phyloP scores from a whole-genome alignment of 352 stramenopile species.

The Peronospora tabacina region DNA sequence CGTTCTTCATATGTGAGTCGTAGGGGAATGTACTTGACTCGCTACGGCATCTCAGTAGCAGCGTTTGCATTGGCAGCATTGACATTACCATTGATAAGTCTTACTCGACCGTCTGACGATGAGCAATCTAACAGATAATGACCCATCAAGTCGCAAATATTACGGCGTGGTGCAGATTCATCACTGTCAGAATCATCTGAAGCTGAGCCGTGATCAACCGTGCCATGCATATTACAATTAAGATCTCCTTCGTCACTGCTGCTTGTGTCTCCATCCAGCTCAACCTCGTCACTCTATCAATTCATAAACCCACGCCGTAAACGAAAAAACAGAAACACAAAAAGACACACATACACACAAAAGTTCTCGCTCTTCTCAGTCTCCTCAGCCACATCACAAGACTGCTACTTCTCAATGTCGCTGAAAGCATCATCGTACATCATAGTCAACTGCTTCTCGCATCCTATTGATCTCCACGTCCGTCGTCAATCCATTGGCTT shows the following conservation, averaged over 20 bases:
- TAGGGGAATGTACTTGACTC: conserved; percentile 94
- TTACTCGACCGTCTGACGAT: conserved; percentile 25
- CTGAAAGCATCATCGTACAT: conserved; percentile 19
- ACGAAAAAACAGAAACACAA: conserved; percentile 3
- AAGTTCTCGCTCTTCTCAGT: conserved; percentile 8
- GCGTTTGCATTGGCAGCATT: conserved; percentile 11
- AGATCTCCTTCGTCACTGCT: conserved; percentile 38
- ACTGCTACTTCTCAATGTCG: background rate
- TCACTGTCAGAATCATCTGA: conserved; percentile 33
- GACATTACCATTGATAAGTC: conserved; percentile 14
- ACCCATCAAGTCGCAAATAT: conserved; percentile 86
- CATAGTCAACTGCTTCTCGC: conserved; percentile 30
- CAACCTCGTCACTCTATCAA: conserved; percentile 36
- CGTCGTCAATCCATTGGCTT: conserved; percentile 1
- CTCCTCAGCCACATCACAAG: background rate
- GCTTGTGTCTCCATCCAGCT: conserved; percentile 36
- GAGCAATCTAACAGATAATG: conserved; percentile 75
- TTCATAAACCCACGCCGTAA: background rate
- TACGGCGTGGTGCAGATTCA: conserved; percentile 43
- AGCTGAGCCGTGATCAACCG: conserved; percentile 19
- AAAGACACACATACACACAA: conserved; percentile 3
- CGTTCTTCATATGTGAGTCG: conserved; percentile 92
- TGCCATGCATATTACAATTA: conserved; percentile 24
- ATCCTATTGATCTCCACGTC: conserved; percentile 19
- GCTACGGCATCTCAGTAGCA: conserved; percentile 67